A percentile compares a stretch with the other conserved stretches of the same genome.
Conservation (phyloP, 495 filamentous ascomycete genomes). For the Parathielavia appendiculata region DNA sequence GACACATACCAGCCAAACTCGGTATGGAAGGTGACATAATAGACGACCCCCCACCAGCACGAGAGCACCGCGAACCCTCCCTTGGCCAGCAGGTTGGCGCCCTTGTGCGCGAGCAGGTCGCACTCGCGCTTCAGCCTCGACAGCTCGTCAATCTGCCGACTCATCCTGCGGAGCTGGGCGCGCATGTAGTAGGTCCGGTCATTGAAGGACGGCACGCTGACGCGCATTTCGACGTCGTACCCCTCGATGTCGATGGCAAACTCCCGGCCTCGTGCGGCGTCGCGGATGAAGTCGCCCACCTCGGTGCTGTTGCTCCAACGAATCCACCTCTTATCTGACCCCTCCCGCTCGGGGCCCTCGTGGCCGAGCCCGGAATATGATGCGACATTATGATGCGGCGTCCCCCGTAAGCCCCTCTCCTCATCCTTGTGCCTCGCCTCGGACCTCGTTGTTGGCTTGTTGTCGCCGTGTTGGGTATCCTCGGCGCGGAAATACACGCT, state of each 20-base stretch:
- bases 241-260: conserved; percentile 84
- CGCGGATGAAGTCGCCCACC: conserved; percentile 91
- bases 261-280: conserved; percentile 75
- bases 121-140: conserved; percentile 75
- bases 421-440: conserved; percentile 25
- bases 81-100: conserved; percentile 74
- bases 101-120: conserved; percentile 66
- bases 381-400: conserved; percentile 43
- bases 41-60: conserved; percentile 77
- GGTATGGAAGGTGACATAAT: conserved; percentile 72
- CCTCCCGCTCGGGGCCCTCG: conserved; percentile 38
- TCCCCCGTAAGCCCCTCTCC: neutral
- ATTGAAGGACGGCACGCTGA: conserved; percentile 79
- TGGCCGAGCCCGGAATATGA: conserved; percentile 57
- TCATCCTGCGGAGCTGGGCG: conserved; percentile 65
- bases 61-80: conserved; percentile 67
- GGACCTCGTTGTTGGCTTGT: conserved; percentile 30
- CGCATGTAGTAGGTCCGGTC: conserved; percentile 86
- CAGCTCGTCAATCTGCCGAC: conserved; percentile 58
- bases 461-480: conserved; percentile 59
- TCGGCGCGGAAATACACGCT: conserved; percentile 75
- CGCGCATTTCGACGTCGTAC: conserved; percentile 59
- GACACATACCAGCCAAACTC: conserved; percentile 56
- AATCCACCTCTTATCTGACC: conserved; percentile 57
- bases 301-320: conserved; percentile 90